Percentiles rank a stretch among this genome's conserved stretches.
Conservation (phyloP, 257 asterid genomes). For the Sherardia arvensis region DNA sequence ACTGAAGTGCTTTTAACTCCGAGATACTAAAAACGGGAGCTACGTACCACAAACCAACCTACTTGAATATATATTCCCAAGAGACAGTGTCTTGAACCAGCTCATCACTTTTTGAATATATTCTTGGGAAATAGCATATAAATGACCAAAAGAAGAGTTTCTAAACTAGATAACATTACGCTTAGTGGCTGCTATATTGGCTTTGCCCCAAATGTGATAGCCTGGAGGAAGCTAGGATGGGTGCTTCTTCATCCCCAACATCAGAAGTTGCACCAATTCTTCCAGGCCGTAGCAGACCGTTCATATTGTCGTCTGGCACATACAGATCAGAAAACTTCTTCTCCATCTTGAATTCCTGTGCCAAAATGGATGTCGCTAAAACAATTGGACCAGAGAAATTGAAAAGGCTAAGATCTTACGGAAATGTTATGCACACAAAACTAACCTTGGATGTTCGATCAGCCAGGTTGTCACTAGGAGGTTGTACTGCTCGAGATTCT, state of each 20-base stretch:
- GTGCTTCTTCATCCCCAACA: conserved; percentile 52
- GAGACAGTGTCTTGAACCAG: conserved; percentile 3
- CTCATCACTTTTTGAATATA: background rate
- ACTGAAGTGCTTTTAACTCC: conserved; percentile 7
- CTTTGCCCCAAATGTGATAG: conserved; percentile 57
- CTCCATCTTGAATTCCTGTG: conserved; percentile 61
- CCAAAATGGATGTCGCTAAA: background rate
- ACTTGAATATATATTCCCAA: background rate
- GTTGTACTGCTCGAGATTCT: conserved; percentile 49
- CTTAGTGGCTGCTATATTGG: conserved; percentile 27
- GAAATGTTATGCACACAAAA: background rate
- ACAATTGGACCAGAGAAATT: background rate
- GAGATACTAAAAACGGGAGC: background rate
- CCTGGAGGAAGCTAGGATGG: conserved; percentile 47
- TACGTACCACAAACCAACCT: conserved; percentile 5
- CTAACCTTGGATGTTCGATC: conserved; percentile 52
- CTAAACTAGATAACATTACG: conserved; percentile 13
- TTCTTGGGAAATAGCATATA: background rate
- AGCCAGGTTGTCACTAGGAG: conserved; percentile 32
- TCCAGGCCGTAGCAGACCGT: conserved; percentile 12
- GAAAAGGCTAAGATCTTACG: background rate
- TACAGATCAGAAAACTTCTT: conserved; percentile 67
- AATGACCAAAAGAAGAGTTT: conserved; percentile 4
- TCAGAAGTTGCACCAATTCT: conserved; percentile 21
- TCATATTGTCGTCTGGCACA: conserved; percentile 26